Evolutionary conservation across 2,329 filamentous ascomycete species (phyloP), one percentile per base, ranked within the genome.

Genomic region (Paecilomyces formosus): DNA sequence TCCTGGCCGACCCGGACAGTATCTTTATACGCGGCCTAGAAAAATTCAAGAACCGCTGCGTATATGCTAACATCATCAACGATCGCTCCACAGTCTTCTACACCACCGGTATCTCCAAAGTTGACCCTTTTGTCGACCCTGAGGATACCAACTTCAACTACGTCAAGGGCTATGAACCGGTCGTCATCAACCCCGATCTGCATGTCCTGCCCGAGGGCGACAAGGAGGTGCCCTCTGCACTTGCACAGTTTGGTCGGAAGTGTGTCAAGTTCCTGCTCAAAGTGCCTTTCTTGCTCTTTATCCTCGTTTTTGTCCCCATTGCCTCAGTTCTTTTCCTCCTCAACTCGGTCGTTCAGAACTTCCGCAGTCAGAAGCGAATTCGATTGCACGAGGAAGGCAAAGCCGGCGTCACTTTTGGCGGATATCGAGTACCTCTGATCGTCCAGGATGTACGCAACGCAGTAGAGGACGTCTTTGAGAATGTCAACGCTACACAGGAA

Each of bases 51-150:
- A 82, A 89, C 57, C 87, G 86, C 59, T 88, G 85, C 3, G 77
- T 96, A 1, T 97, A 97, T 72, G 82, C 88, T 50, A 97, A 97
- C 70, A 86, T 96, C 53, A 78, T 89, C 68, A 96, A 97, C 72
- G 93, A 97, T 75, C 81, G 86, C 57, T 90, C 85, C 52, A 90
- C 90, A 3, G 85, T 88, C 0, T 90, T 89, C 74, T 96, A 93
- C 71, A 97, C 93, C 0, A 90, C 91, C 0, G 81, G 81, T 21
- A 90, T 97, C 53, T 82, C 87, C 24, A 86, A 86, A 66, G 88
- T 82, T 0, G 90, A 97, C 66, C 92, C 92, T 0, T 97, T 86
- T 68, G 81, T 81, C 0, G 81, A 92, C 62, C 70, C 88, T 15
- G 82, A 87, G 21, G 83, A 82, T 3, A 72, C 93, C 60, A 85